phyloP scores from a whole-genome alignment of 108 stramenopile genomes.

The Bacterosira constricta region DNA sequence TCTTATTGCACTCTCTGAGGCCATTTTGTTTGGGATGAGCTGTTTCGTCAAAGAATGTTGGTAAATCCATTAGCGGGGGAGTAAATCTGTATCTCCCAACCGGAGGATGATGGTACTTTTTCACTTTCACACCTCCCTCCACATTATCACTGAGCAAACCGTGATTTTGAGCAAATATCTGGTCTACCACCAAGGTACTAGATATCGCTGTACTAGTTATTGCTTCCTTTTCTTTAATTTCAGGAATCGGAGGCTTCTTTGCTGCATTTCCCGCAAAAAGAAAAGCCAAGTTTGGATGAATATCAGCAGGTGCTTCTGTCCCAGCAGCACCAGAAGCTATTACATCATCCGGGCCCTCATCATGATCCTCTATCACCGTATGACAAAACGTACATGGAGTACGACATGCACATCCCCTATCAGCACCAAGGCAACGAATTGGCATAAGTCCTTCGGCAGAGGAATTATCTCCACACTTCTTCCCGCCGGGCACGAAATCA shows the following conservation, averaged over 20 bases:
- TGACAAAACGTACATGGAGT: slow-evolving; percentile 47
- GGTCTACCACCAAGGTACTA: slow-evolving; percentile 31
- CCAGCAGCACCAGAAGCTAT: not conserved
- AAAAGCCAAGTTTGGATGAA: slow-evolving; percentile 41
- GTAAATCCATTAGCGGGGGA: slow-evolving; percentile 32
- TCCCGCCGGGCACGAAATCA: slow-evolving; percentile 41
- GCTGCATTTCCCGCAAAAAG: slow-evolving; percentile 18
- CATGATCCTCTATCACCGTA: slow-evolving; percentile 24
- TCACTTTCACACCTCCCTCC: slow-evolving; percentile 26
- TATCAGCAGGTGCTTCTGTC: slow-evolving; percentile 15
- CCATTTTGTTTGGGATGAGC: not conserved
- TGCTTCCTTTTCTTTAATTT: not conserved
- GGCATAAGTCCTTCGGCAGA: not conserved
- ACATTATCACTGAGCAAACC: slow-evolving; percentile 16
- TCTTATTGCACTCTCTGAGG: not conserved
- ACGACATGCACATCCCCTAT: slow-evolving; percentile 41
- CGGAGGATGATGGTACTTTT: slow-evolving; percentile 44
- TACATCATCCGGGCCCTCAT: not conserved
- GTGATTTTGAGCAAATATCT: slow-evolving; percentile 52
- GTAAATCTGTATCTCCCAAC: slow-evolving; percentile 34
- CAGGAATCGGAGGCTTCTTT: not conserved
- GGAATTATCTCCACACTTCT: not conserved
- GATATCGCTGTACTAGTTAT: not conserved
- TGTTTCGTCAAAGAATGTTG: slow-evolving; percentile 35
- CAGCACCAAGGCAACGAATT: slow-evolving; percentile 28